Evolutionary conservation across 1,139 yeast genomes (phyloP).

Genomic region (Diutina siamensis): DNA sequence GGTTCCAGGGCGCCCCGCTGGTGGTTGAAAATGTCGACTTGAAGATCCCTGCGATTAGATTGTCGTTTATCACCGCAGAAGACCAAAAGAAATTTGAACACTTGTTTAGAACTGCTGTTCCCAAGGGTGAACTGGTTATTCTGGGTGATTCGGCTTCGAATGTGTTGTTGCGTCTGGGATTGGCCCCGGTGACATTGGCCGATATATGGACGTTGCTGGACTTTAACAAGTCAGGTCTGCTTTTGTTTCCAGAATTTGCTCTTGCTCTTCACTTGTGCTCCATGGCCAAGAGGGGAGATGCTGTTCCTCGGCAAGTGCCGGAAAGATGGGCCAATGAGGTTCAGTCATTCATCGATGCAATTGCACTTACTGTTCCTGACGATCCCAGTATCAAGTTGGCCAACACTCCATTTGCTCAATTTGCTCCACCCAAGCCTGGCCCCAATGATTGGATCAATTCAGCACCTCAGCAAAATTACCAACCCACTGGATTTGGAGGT

Average conservation of each 20-base stretch:
- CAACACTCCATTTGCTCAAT: slow-evolving; percentile 35
- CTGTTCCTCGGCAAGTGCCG: slow-evolving; percentile 65
- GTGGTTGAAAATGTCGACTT: slow-evolving; percentile 4
- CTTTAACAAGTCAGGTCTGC: slow-evolving; percentile 72
- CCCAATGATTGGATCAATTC: slow-evolving; percentile 19
- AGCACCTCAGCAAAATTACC: slow-evolving; percentile 13
- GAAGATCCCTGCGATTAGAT: slow-evolving; percentile 49
- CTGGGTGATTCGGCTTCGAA: slow-evolving; percentile 71
- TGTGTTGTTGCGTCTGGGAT: slow-evolving; percentile 69
- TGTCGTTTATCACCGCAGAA: slow-evolving; percentile 72
- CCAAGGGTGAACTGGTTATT: slow-evolving; percentile 67
- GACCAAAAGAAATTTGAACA: slow-evolving; percentile 83
- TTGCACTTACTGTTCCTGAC: slow-evolving; percentile 69
- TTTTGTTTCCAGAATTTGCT: slow-evolving; percentile 91
- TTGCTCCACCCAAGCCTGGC: slow-evolving; percentile 11
- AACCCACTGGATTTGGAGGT: slow-evolving; percentile 20
- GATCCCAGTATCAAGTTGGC: slow-evolving; percentile 31
- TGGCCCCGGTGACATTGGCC: slow-evolving; percentile 66
- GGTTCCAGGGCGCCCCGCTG: slow-evolving; percentile 1
- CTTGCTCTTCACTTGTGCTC: slow-evolving; percentile 85
- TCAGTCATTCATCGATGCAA: slow-evolving; percentile 75
- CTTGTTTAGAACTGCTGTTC: slow-evolving; percentile 66
- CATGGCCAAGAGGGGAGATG: slow-evolving; percentile 62
- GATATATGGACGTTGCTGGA: slow-evolving; percentile 89
- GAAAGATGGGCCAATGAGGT: slow-evolving; percentile 73